These are phyloP conservation scores for Brasilioporus rufonigricans DNA, from an alignment of 768 basidiomycete species.

Conservation along the genomic window DNA sequence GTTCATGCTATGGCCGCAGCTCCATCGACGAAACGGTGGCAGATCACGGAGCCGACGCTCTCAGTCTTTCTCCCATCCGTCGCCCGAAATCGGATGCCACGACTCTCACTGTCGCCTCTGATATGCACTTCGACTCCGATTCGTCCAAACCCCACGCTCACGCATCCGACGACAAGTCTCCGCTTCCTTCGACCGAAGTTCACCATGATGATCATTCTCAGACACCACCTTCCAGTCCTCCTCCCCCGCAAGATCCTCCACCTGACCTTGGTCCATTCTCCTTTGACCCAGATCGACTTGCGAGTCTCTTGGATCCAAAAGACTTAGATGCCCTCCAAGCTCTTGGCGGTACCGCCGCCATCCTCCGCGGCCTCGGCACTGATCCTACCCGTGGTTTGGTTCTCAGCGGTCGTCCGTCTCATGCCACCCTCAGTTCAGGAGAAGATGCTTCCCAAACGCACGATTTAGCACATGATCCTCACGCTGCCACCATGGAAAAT, in stretches of 20 bases:
- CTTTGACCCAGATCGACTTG: slow-evolving; percentile 72
- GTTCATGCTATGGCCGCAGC: slow-evolving; percentile 37
- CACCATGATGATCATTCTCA: slow-evolving; percentile 25
- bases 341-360: slow-evolving; percentile 67
- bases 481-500: slow-evolving; percentile 51
- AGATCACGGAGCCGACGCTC: slow-evolving; percentile 36
- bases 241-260: slow-evolving; percentile 34
- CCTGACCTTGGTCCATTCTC: slow-evolving; percentile 69
- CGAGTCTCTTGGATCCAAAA: slow-evolving; percentile 89
- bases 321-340: slow-evolving; percentile 58
- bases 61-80: slow-evolving; percentile 30
- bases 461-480: slow-evolving; percentile 22
- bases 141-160: slow-evolving; percentile 23
- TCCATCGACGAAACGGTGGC: slow-evolving; percentile 48
- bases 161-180: slow-evolving; percentile 6
- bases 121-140: slow-evolving; percentile 39
- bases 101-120: slow-evolving; percentile 35
- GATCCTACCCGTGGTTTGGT: slow-evolving; percentile 47
- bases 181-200: slow-evolving; percentile 18
- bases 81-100: slow-evolving; percentile 36
- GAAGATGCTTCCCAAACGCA: slow-evolving; percentile 34
- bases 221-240: slow-evolving; percentile 17
- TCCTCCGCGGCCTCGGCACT: slow-evolving; percentile 76
- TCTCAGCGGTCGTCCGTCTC: slow-evolving; percentile 8
- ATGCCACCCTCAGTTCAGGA: slow-evolving; percentile 27